phyloP scores from a whole-genome alignment of 495 filamentous ascomycete genomes.

The Tuber calosporum region DNA sequence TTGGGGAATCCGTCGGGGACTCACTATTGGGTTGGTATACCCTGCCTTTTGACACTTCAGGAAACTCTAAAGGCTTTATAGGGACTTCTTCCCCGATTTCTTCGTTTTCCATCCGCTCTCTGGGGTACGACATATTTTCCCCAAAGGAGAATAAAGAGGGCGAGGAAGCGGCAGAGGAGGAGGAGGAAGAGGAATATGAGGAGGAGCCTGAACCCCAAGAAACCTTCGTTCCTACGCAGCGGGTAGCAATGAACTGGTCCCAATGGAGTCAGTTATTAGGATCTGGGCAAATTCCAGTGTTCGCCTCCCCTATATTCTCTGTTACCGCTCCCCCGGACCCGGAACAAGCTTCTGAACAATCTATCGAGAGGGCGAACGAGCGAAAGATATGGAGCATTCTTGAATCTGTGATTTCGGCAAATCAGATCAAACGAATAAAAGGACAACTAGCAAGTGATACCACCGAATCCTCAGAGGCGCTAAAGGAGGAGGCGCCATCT shows the following conservation, averaged over 20 bases:
- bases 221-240: slow-evolving; percentile 1
- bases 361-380: slow-evolving; percentile 38
- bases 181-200: slow-evolving; percentile 46
- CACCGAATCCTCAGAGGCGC: slow-evolving; percentile 24
- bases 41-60: not conserved
- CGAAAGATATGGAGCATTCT: slow-evolving; percentile 41
- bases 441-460: not conserved
- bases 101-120: slow-evolving; percentile 45
- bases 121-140: slow-evolving; percentile 57
- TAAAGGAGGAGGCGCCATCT: slow-evolving; percentile 32
- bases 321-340: not conserved
- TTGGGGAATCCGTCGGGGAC: slow-evolving; percentile 66
- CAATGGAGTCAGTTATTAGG: not conserved
- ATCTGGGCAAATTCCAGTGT: not conserved
- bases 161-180: slow-evolving; percentile 46
- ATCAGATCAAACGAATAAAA: slow-evolving; percentile 34
- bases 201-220: slow-evolving; percentile 26
- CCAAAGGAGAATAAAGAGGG: slow-evolving; percentile 20
- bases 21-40: slow-evolving; percentile 31
- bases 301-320: not conserved
- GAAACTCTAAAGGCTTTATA: slow-evolving; percentile 16
- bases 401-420: slow-evolving; percentile 41
- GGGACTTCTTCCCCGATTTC: slow-evolving; percentile 24
- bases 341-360: not conserved
- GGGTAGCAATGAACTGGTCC: not conserved